Evolutionary conservation across 2,329 filamentous ascomycete species (phyloP), one percentile per base, ranked within the genome.

Genomic region (Colletotrichum graminicola): DNA sequence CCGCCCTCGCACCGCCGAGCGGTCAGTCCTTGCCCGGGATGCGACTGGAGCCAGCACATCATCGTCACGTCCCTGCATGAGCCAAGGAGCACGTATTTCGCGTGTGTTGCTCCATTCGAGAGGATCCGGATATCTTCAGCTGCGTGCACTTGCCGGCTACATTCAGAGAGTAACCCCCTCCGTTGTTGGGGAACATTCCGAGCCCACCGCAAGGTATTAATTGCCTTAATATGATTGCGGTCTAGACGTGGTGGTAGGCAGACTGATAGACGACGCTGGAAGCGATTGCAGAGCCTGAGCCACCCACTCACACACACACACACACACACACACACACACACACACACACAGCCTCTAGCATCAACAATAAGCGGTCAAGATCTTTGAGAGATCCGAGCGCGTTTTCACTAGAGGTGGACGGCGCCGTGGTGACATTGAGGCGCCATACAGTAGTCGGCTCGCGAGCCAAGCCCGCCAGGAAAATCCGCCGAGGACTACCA

Each of bases 41-140:
- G 49, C 66, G 18, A 72, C 55, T 72, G 69, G 69, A 69, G 66
- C 69, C 69, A 72, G 41, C 69, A 47, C 69, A 72, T 56, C 60
- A 54, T 49, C 47, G 61, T 45, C 41, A 23, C 65, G 32, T 62
- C 41, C 56, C 49, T 67, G 68, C 64, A 67, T 62, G 49, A 32
- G 29, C 49, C 65, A 62, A 67, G 49, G 34, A 45, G 56, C 49
- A 18, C n/a, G n/a, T 16, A 49, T 57, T 70, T 55, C 12, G 23
- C 45, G 39, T 32, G 60, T 32, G 45, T 62, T 49, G 36, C 32
- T 21, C 16, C n/a, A 47, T 54, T 56, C 39, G 26, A 34, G 56
- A 29, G 29, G 16, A 68, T 63, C 36, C 52, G 47, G 55, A 52
- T 41, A 67, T 55, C 61, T 63, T 63, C 49, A 63, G 32, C 41